These are phyloP conservation scores for Daldinia bambusicola DNA, from an alignment of 495 filamentous ascomycete genomes.

Conservation along the genomic window DNA sequence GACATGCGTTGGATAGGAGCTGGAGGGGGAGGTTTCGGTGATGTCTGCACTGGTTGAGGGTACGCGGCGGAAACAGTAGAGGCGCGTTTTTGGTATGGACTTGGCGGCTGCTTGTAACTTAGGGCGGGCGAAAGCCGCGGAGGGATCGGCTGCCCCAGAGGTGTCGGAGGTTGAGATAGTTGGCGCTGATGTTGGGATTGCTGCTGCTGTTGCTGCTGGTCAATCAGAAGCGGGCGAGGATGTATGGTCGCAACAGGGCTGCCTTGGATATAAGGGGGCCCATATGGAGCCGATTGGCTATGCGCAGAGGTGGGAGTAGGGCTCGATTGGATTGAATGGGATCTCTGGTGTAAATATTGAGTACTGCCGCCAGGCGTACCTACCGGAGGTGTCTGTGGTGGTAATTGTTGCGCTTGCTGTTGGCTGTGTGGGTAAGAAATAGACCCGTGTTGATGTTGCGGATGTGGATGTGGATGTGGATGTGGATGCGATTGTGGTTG, in stretches of 20 bases:
- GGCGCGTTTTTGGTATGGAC: slow-evolving; percentile 64
- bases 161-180: slow-evolving; percentile 66
- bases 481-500: slow-evolving; percentile 1
- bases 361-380: slow-evolving; percentile 57
- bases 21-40: slow-evolving; percentile 50
- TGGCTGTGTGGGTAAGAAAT: slow-evolving; percentile 3
- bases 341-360: slow-evolving; percentile 56
- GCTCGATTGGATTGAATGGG: slow-evolving; percentile 62
- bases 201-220: slow-evolving; percentile 55
- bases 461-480: background rate
- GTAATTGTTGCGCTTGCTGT: slow-evolving; percentile 56
- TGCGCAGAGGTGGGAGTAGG: slow-evolving; percentile 68
- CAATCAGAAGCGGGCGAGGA: slow-evolving; percentile 54
- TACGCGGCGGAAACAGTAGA: slow-evolving; percentile 51
- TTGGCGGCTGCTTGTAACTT: slow-evolving; percentile 59
- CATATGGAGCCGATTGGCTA: slow-evolving; percentile 61
- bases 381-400: slow-evolving; percentile 64
- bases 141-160: slow-evolving; percentile 61
- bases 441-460: slow-evolving; percentile 8
- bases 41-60: slow-evolving; percentile 48
- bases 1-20: slow-evolving; percentile 59
- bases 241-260: slow-evolving; percentile 63
- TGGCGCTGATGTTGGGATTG: slow-evolving; percentile 54
- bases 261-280: slow-evolving; percentile 59
- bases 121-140: slow-evolving; percentile 53